Evolutionary conservation across 2,329 filamentous ascomycete genomes (phyloP).

Genomic region (Stagonosporopsis chrysanthemi): DNA sequence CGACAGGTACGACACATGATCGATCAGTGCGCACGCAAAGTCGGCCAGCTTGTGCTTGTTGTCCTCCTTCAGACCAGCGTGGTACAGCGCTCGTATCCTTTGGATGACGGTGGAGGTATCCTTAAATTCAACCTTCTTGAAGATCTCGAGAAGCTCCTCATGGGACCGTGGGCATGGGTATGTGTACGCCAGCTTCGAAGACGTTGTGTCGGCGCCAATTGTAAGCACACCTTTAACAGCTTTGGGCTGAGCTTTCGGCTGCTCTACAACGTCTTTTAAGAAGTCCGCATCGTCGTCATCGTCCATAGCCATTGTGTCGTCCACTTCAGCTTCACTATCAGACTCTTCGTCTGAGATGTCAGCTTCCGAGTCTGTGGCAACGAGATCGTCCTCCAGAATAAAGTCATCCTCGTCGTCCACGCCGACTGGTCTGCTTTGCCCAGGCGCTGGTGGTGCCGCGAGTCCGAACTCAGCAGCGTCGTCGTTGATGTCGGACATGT

Average conservation of each 20-base stretch:
- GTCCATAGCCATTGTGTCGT: constrained; percentile 51
- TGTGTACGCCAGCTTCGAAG: constrained; percentile 74
- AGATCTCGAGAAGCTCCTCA: constrained; percentile 72
- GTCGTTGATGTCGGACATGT: constrained; percentile 49
- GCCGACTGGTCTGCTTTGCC: constrained; percentile 44
- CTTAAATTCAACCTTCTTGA: constrained; percentile 66
- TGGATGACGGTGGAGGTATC: constrained; percentile 83
- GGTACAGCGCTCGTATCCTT: constrained; percentile 88
- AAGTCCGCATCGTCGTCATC: constrained; percentile 60
- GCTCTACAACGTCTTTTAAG: constrained; percentile 52
- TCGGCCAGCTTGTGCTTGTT: constrained; percentile 84
- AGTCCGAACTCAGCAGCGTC: constrained; percentile 70
- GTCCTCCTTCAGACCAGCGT: constrained; percentile 81
- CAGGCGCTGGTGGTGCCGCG: constrained; percentile 62
- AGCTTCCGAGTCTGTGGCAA: constrained; percentile 77
- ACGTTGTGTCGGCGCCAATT: constrained; percentile 51
- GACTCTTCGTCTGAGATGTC: constrained; percentile 46
- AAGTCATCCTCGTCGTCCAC: constrained; percentile 96
- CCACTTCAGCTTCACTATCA: constrained; percentile 42
- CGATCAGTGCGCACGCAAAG: constrained; percentile 72
- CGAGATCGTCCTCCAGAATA: constrained; percentile 83
- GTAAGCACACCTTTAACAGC: constrained; percentile 53
- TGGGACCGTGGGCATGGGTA: constrained; percentile 85
- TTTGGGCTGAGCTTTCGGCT: constrained; percentile 36
- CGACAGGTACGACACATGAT: constrained; percentile 68